Base-by-base conservation (phyloP, 805 yeast genomes). In the Candida qinlingensis region DNA sequence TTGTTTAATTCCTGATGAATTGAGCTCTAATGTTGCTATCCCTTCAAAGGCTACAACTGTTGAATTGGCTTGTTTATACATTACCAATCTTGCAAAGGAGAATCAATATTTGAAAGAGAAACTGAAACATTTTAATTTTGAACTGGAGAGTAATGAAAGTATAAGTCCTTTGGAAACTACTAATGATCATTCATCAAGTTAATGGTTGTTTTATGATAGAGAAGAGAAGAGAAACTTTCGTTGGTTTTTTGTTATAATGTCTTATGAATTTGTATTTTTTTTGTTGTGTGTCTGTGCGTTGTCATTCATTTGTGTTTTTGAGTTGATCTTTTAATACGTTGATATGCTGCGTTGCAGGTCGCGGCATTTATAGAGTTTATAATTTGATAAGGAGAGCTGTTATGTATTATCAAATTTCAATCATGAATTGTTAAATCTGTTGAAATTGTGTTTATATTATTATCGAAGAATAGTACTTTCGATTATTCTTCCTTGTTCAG, bases 31-130 rank as follows among this genome's bases (percentile, higher is more conserved):
- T 11, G 77, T 79, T 11, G 55, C 71, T 4, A 83, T 87, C 34
- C 95, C 95, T 1, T 84, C 95, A 29, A 92, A 92, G 61, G 98
- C 98, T 2, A 90, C 96, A 3, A 92, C 97, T 0, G 97, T 94
- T 4, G 99, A 92, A 64, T 71, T 89, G 60, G 96, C 97, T 0
- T 81, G 86, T 28, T 69, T 69, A 26, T 87, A 86, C 61, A 90
- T 92, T 48, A 66, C 69, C 42, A 64, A 68, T 34, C 65, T 84
- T 46, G 67, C 69, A 30, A 53, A 54, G 7, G 72, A 74, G 52
- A 59, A 74, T 31, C 63, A 57, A 26, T 49, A 37, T 4, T 42
- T 55, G 37, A 53, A 52, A 35, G 55, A 52, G 5, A 45, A 51
- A 33, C 11, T 59, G 40, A 48, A 52, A 19, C 39, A 45, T 33